A percentile compares a stretch with the other conserved stretches of the same genome.
phyloP scores from a whole-genome alignment of 208 protist species.

The Leishmania amazonensis region DNA sequence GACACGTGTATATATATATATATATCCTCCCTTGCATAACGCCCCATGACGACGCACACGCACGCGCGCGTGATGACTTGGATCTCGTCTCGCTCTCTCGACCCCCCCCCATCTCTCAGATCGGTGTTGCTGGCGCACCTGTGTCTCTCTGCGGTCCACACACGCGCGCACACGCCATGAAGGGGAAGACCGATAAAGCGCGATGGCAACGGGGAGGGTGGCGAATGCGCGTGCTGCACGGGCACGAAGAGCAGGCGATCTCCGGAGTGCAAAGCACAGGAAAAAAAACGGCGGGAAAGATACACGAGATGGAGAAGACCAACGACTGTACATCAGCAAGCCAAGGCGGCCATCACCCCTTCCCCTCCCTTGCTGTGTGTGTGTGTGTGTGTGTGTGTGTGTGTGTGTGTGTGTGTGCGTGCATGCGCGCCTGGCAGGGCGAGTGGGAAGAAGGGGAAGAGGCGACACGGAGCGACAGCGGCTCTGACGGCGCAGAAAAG shows the following conservation, averaged over 20 bases:
- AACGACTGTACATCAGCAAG: background rate
- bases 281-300: conserved; percentile 1
- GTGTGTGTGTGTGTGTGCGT: conserved; percentile 1
- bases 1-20: background rate
- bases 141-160: background rate
- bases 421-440: background rate
- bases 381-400: background rate
- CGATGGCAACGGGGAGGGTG: background rate
- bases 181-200: background rate
- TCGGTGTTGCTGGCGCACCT: background rate
- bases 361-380: background rate
- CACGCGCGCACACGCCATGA: background rate
- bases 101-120: background rate
- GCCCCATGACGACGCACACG: background rate
- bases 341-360: too few species aligned
- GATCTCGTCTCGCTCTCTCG: too few species aligned
- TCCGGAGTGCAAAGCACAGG: background rate
- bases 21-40: background rate
- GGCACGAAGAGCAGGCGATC: background rate
- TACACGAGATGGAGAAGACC: background rate
- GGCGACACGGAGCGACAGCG: background rate
- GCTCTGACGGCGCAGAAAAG: background rate
- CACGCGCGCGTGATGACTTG: too few species aligned
- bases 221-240: background rate
- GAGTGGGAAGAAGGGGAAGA: background rate